phyloP scores from a whole-genome alignment of 371 early-diverging fungal species.

The Rhizopus sp. region DNA sequence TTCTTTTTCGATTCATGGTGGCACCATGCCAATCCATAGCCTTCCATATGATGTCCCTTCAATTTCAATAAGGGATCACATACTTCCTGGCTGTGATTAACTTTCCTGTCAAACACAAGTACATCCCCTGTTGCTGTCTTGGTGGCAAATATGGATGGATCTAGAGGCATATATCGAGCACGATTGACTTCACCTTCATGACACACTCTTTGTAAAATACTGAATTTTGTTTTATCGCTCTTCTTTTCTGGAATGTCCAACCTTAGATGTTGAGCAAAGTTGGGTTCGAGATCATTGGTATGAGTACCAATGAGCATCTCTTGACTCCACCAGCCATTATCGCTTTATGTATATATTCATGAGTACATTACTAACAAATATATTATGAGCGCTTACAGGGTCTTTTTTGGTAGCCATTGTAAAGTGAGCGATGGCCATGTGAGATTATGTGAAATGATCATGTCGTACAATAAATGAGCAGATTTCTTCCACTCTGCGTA shows the following conservation, averaged over 20 bases:
- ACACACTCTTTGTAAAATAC: slow-evolving; percentile 82
- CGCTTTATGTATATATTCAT: slow-evolving; percentile 17
- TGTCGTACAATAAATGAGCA: slow-evolving; percentile 97
- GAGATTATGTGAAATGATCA: slow-evolving; percentile 94
- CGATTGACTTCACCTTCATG: slow-evolving; percentile 97
- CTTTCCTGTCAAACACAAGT: slow-evolving; percentile 89
- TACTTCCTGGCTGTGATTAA: slow-evolving; percentile 18
- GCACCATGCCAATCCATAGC: slow-evolving; percentile 85
- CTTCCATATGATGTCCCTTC: slow-evolving; percentile 92
- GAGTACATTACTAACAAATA: neutral
- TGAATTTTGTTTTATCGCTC: slow-evolving; percentile 39
- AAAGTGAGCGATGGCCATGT: slow-evolving; percentile 98
- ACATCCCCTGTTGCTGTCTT: slow-evolving; percentile 90
- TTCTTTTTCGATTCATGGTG: slow-evolving; percentile 53
- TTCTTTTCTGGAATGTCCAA: slow-evolving; percentile 76
- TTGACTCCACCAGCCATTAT: slow-evolving; percentile 67
- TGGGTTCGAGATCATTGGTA: slow-evolving; percentile 92
- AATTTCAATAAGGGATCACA: slow-evolving; percentile 86
- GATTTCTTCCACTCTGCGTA: slow-evolving; percentile 99
- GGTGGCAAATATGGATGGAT: slow-evolving; percentile 94
- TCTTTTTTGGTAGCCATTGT: slow-evolving; percentile 98
- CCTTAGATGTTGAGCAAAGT: slow-evolving; percentile 91
- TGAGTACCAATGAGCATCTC: slow-evolving; percentile 94
- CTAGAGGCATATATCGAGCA: slow-evolving; percentile 92
- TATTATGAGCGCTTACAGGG: slow-evolving; percentile 53